phyloP scores from a whole-genome alignment of 306 rosid genomes.

The Cotoneaster glaucophyllus region DNA sequence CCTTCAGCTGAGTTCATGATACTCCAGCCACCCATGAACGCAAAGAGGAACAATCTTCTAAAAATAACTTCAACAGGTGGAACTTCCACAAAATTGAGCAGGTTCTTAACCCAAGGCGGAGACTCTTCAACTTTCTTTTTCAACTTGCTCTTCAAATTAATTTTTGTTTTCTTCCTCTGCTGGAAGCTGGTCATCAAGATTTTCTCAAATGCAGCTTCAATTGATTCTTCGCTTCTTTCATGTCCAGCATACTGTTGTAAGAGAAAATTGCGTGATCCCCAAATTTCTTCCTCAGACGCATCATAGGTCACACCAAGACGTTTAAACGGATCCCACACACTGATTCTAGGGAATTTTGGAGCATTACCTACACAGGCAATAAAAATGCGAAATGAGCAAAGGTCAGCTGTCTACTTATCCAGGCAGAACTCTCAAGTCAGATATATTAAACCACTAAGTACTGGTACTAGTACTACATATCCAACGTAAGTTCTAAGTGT shows the following conservation, averaged over 20 bases:
- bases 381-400: background rate
- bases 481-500: background rate
- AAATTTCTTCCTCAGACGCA: constrained; percentile 94
- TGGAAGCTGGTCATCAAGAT: constrained; percentile 80
- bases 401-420: background rate
- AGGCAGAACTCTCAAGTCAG: background rate
- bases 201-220: constrained; percentile 93
- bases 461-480: background rate
- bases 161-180: constrained; percentile 87
- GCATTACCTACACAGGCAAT: constrained; percentile 44
- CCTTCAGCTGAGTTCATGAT: constrained; percentile 93
- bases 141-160: constrained; percentile 85
- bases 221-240: constrained; percentile 90
- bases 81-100: constrained; percentile 75
- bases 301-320: constrained; percentile 77
- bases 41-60: constrained; percentile 86
- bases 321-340: constrained; percentile 81
- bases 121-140: constrained; percentile 97
- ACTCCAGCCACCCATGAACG: constrained; percentile 98
- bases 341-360: constrained; percentile 60
- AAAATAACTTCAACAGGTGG: constrained; percentile 78
- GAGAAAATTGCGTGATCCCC: constrained; percentile 91
- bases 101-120: constrained; percentile 88
- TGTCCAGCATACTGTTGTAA: constrained; percentile 90
- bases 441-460: background rate